Base-by-base conservation (phyloP, 805 yeast species). In the Ogataea populi-albae region DNA sequence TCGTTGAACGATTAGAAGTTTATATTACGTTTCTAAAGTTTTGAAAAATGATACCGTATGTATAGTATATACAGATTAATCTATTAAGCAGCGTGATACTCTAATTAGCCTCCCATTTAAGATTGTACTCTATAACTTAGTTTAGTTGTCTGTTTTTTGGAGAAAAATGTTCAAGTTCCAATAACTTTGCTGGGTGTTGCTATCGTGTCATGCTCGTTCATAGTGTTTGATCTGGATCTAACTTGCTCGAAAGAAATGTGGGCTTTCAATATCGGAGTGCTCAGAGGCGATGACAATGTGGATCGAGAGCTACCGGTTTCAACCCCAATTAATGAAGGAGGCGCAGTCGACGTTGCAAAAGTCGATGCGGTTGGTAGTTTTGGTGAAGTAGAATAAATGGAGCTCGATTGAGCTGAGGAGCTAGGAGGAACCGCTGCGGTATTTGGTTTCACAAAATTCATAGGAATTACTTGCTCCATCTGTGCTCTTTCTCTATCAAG, bases 171-270 rank as follows among this genome's bases (percentile, higher is more conserved):
- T n/a, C n/a, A n/a, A n/a, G n/a, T n/a, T n/a, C n/a, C n/a, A n/a
- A n/a, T n/a, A n/a, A n/a, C n/a, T n/a, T n/a, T n/a, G n/a, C n/a
- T n/a, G n/a, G n/a, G n/a, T n/a, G n/a, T n/a, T n/a, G n/a, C n/a
- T n/a, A n/a, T 18, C 5, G 7, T 38, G 15, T 49, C 50, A 28
- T 46, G 46, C 17, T 51, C 55, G 29, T 40, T 46, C 7, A 49
- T 32, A 2, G 57, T 52, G 29, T 52, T 47, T 7, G 54, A 42
- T 19, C 57, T 35, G 7, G 55, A 50, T 16, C 54, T 36, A 9
- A 23, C 19, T 10, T 18, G 38, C 18, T 45, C 48, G 9, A 38
- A 17, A 12, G 41, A 37, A 5, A 15, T 17, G 23, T 37, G 43
- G 6, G 41, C 30, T 17, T 38, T 40, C 23, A 38, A 26, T n/a